Conservation (phyloP, 106 monocot genomes). For the Apostasia ramifera region DNA sequence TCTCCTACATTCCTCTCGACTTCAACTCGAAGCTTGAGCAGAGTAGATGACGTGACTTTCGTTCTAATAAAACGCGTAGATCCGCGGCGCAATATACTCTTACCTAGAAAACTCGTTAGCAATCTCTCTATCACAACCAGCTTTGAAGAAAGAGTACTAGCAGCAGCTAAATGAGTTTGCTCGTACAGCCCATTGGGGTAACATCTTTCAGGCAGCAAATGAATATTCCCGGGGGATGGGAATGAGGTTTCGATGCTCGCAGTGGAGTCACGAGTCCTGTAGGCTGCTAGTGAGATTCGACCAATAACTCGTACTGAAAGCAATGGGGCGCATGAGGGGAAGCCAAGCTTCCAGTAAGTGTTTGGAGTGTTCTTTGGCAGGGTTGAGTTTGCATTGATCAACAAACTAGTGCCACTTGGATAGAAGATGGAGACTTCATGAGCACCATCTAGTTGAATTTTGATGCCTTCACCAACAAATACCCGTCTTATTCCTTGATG, state of each 20-base stretch:
- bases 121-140: constrained; percentile 27
- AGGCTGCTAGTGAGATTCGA: constrained; percentile 33
- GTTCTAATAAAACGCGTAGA: constrained; percentile 35
- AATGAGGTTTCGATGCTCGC: constrained; percentile 28
- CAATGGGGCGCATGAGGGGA: constrained; percentile 37
- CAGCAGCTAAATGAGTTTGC: constrained; percentile 12
- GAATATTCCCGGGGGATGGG: constrained; percentile 37
- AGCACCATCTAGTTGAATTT: constrained; percentile 46
- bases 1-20: constrained; percentile 55
- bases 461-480: constrained; percentile 63
- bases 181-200: constrained; percentile 15
- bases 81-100: constrained; percentile 12
- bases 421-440: constrained; percentile 48
- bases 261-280: constrained; percentile 13
- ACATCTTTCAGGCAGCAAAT: constrained; percentile 65
- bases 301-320: constrained; percentile 46
- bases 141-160: constrained; percentile 31
- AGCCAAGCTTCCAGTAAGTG: constrained; percentile 20
- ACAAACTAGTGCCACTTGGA: constrained; percentile 36
- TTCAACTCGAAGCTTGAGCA: constrained; percentile 58
- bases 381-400: constrained; percentile 20
- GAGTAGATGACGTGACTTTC: constrained; percentile 34
- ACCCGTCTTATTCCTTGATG: constrained; percentile 40
- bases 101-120: constrained; percentile 27
- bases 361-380: constrained; percentile 4